Percentiles rank a stretch among this genome's conserved stretches.
Evolutionary conservation across 306 rosid species (phyloP).

Genomic region (Delonix regia): DNA sequence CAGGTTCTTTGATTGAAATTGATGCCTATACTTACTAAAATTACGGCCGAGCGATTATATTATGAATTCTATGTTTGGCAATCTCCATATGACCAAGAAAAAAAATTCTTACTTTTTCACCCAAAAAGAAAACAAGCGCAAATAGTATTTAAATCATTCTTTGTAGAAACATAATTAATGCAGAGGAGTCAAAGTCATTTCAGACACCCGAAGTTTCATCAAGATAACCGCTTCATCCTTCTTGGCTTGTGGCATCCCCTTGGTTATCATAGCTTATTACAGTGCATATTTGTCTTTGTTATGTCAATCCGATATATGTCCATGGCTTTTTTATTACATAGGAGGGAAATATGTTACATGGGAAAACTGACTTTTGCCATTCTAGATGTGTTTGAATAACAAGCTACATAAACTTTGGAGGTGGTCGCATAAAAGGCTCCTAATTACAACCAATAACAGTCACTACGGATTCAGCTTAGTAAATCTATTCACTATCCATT

Average conservation of each 20-base stretch:
- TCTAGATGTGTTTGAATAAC: slow-evolving; percentile 22
- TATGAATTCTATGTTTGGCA: background rate
- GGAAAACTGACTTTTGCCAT: slow-evolving; percentile 13
- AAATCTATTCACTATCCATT: slow-evolving; percentile 59
- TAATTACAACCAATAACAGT: slow-evolving; percentile 38
- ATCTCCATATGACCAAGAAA: too few relatives aligned
- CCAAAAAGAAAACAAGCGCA: too few relatives aligned
- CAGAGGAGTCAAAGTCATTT: too few relatives aligned
- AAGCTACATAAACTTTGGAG: slow-evolving; percentile 32
- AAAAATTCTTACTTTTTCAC: too few relatives aligned
- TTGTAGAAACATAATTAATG: too few relatives aligned
- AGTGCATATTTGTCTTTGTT: background rate
- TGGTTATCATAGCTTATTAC: background rate
- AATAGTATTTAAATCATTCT: too few relatives aligned
- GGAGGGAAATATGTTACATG: slow-evolving; percentile 6
- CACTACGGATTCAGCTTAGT: slow-evolving; percentile 24
- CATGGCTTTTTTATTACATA: background rate
- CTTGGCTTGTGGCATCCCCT: background rate
- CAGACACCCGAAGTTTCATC: background rate
- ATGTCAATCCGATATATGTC: slow-evolving; percentile 19
- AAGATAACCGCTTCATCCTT: background rate
- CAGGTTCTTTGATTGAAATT: background rate
- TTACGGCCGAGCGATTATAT: background rate
- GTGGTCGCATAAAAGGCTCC: slow-evolving; percentile 36
- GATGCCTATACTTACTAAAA: background rate